Conservation (phyloP, 73 alveolate species). For the Uronychia setigera region DNA sequence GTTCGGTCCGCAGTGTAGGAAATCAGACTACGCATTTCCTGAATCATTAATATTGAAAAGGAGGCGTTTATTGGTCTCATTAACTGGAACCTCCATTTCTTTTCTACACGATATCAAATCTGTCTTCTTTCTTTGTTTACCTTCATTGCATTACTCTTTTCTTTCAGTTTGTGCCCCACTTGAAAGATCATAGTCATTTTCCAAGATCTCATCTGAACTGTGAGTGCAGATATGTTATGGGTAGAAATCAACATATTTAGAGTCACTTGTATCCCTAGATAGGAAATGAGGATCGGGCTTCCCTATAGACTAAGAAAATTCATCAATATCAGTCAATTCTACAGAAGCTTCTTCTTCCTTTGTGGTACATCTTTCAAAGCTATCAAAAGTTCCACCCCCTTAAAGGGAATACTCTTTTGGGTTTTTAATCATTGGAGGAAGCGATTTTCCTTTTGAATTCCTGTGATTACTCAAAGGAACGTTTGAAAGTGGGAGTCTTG, state of each 20-base stretch:
- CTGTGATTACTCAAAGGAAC: too few species aligned
- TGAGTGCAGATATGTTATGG: background rate
- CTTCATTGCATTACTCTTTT: background rate
- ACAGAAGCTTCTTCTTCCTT: background rate
- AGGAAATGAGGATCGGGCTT: background rate
- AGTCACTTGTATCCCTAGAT: background rate
- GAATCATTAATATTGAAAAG: background rate
- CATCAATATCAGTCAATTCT: background rate
- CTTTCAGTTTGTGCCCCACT: conserved; percentile 1
- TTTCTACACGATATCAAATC: background rate
- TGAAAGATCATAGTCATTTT: background rate
- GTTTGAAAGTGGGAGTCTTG: too few species aligned
- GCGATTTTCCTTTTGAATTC: background rate
- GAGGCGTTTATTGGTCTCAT: background rate
- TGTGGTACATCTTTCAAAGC: background rate
- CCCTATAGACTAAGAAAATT: background rate
- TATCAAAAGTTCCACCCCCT: background rate
- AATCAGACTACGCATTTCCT: background rate
- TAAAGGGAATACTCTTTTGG: background rate
- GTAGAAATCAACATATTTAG: background rate
- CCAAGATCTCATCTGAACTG: background rate
- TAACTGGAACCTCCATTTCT: background rate
- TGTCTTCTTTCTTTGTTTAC: background rate
- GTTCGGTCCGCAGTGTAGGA: background rate
- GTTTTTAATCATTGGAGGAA: background rate